Conservation (phyloP, 345 rosid species). For the Punica granatum region DNA sequence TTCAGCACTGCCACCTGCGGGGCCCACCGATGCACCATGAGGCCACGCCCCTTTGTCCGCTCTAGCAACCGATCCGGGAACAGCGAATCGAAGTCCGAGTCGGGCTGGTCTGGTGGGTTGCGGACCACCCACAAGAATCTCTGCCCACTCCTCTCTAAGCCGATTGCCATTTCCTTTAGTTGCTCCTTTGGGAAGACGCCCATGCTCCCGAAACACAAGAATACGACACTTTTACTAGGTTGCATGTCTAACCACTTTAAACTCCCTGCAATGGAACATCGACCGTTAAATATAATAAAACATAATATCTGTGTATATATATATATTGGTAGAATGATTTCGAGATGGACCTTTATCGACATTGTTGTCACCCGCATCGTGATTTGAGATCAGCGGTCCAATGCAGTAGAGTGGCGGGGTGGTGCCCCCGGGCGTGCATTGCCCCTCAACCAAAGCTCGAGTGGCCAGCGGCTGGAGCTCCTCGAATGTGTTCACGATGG, state of each 20-base stretch:
- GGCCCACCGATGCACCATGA: slow-evolving; percentile 46
- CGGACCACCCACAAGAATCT: slow-evolving; percentile 52
- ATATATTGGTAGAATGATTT: too few species aligned
- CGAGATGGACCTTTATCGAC: too few species aligned
- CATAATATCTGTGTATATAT: too few species aligned
- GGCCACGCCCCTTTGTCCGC: slow-evolving; percentile 33
- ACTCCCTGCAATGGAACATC: slow-evolving; percentile 18
- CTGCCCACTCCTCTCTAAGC: slow-evolving; percentile 33
- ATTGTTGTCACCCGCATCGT: neutral
- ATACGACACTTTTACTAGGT: slow-evolving; percentile 37
- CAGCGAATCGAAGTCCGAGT: slow-evolving; percentile 16
- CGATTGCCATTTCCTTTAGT: slow-evolving; percentile 36
- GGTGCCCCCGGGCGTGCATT: slow-evolving; percentile 20
- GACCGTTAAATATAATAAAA: too few species aligned
- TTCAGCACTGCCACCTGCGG: slow-evolving; percentile 25
- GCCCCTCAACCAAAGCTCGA: slow-evolving; percentile 31
- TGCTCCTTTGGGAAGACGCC: slow-evolving; percentile 37
- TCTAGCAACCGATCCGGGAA: slow-evolving; percentile 47
- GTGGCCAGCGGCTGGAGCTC: slow-evolving; percentile 28
- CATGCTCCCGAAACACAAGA: slow-evolving; percentile 62
- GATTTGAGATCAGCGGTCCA: slow-evolving; percentile 34
- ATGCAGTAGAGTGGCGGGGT: slow-evolving; percentile 36
- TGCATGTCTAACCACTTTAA: slow-evolving; percentile 43
- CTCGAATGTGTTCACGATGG: slow-evolving; percentile 43
- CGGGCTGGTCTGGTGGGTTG: slow-evolving; percentile 9